A percentile compares a stretch with the other conserved stretches of the same genome.
Evolutionary conservation across 306 rosid species (phyloP).

Genomic region (Ormosia emarginata): DNA sequence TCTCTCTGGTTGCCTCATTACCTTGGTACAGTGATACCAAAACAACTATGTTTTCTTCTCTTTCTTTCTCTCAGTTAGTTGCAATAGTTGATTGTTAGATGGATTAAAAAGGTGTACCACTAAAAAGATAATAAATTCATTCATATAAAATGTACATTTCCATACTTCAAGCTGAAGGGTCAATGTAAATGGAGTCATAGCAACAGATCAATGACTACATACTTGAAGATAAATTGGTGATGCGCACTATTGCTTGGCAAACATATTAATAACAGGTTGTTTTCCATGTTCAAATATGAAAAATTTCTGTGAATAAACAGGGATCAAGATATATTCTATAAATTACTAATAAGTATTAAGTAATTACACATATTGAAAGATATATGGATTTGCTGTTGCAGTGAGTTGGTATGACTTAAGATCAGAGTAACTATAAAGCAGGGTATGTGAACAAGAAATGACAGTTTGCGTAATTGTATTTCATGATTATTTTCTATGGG

Average conservation of each 20-base stretch:
- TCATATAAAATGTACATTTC: neutral
- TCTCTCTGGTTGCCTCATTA: neutral
- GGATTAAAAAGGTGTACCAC: neutral
- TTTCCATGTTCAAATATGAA: neutral
- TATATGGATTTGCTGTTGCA: neutral
- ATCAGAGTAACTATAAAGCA: neutral
- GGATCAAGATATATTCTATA: neutral
- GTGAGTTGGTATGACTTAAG: neutral
- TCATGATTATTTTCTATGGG: neutral
- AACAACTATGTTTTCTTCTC: neutral
- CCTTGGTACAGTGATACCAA: neutral
- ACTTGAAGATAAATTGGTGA: neutral
- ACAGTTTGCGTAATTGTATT: conserved; percentile 12
- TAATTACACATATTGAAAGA: neutral
- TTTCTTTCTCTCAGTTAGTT: neutral
- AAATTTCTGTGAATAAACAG: neutral
- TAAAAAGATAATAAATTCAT: neutral
- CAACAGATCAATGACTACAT: neutral
- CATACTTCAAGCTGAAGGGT: neutral
- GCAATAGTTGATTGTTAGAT: neutral
- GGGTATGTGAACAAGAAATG: neutral
- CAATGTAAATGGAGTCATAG: neutral
- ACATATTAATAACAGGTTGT: neutral
- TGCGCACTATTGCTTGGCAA: neutral
- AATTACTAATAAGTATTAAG: neutral